phyloP scores from a whole-genome alignment of 352 stramenopile genomes.

The Phytophthora ohioensis region DNA sequence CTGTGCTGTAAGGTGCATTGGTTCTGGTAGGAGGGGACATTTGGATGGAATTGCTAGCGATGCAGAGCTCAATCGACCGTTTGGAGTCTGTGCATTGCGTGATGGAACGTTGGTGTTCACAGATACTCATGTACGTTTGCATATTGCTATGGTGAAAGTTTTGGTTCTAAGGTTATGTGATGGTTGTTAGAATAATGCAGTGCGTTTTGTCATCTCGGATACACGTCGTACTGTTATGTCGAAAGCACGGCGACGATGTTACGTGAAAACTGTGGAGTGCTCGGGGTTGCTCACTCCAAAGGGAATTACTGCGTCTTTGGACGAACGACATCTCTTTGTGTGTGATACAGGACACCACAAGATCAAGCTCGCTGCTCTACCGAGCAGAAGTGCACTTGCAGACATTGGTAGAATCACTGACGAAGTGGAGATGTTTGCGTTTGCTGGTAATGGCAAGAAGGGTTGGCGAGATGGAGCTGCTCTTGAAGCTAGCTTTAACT shows the following conservation, averaged over 20 bases:
- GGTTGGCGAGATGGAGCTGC: constrained; percentile 53
- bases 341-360: constrained; percentile 64
- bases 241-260: neutral
- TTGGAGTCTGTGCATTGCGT: constrained; percentile 42
- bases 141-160: neutral
- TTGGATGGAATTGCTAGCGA: constrained; percentile 36
- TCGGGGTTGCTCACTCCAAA: constrained; percentile 56
- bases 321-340: constrained; percentile 57
- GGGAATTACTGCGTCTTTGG: constrained; percentile 49
- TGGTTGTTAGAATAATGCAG: constrained; percentile 47
- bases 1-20: constrained; percentile 5
- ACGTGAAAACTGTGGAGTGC: constrained; percentile 39
- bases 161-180: neutral
- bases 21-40: constrained; percentile 39
- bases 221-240: neutral
- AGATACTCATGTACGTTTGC: constrained; percentile 40
- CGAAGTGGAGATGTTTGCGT: constrained; percentile 51
- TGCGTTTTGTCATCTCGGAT: constrained; percentile 41
- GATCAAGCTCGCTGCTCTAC: constrained; percentile 57
- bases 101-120: constrained; percentile 45
- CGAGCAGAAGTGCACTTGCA: constrained; percentile 33
- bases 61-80: constrained; percentile 51
- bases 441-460: constrained; percentile 57
- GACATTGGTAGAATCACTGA: constrained; percentile 15
- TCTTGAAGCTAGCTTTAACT: constrained; percentile 51